Evolutionary conservation across 108 stramenopile genomes (phyloP).

Genomic region (Cyclotella kingstonii): DNA sequence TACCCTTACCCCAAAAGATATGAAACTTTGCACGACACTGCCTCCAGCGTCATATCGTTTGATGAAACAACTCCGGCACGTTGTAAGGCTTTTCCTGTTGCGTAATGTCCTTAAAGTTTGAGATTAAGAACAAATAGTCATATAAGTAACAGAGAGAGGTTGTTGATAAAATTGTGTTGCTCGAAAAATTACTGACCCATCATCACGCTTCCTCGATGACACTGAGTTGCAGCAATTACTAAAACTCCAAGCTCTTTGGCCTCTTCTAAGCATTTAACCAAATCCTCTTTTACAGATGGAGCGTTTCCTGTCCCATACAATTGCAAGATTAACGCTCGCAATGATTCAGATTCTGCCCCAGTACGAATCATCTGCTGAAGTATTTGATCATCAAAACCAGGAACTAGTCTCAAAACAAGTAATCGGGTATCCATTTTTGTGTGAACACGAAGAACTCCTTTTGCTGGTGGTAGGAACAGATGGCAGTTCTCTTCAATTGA

Average conservation of each 20-base stretch:
- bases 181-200: constrained; percentile 51
- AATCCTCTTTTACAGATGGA: constrained; percentile 74
- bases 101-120: constrained; percentile 64
- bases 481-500: constrained; percentile 76
- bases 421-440: constrained; percentile 87
- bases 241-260: constrained; percentile 71
- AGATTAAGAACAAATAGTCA: neutral
- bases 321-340: constrained; percentile 88
- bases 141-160: neutral
- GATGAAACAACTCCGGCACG: constrained; percentile 86
- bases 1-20: constrained; percentile 76
- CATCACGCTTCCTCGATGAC: constrained; percentile 82
- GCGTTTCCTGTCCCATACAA: constrained; percentile 96
- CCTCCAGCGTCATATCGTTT: constrained; percentile 96
- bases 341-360: constrained; percentile 35
- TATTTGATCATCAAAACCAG: constrained; percentile 92
- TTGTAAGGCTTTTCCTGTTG: constrained; percentile 79
- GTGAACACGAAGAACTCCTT: constrained; percentile 80
- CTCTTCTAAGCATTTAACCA: constrained; percentile 66
- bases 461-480: constrained; percentile 71
- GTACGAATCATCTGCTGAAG: constrained; percentile 56
- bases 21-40: constrained; percentile 83
- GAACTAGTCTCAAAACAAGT: constrained; percentile 82
- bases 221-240: constrained; percentile 94
- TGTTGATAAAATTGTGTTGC: neutral